Base-by-base conservation (phyloP, 345 rosid species). In the Brassica rapa region DNA sequence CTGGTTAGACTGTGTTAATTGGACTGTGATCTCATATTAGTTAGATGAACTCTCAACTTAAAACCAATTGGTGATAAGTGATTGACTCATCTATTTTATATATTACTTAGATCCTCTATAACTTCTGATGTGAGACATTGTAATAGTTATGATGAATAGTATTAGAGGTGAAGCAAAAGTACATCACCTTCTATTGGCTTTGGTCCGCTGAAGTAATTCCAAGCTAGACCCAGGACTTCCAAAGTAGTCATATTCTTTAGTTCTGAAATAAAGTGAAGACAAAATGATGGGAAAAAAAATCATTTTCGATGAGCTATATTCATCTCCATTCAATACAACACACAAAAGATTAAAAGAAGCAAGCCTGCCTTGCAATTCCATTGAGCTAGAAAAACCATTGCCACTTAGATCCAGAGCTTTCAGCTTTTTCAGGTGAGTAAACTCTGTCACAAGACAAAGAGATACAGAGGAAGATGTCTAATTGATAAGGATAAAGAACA, bases 381-480 rank as follows among this genome's bases (percentile, higher is more conserved):
- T 1, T 14, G 37, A 49, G 10, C 35, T 32, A 7, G 62, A 74
- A 14, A 49, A n/a, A 14, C 4, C 5, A 15, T 49, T 49, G 56
- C 14, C 56, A 14, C 19, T n/a, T 49, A 53, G 15, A 74, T 68
- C 71, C 5, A 80, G 43, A 37, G 59, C 67, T 60, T 53, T 51
- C 0, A 80, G 27, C 25, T 64, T 62, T 1, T 4, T 4, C 1
- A 73, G 2, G 8, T n/a, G 9, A 32, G 57, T 1, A 11, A 57
- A 59, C 3, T 37, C 73, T 57, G n/a, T 2, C 32, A 15, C 12
- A 25, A 1, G 23, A 49, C 19, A n/a, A 49, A 49, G 7, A 49
- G 7, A 49, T 6, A 53, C 29, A 53, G 15, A 57, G 5, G 14
- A 57, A 2, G 56, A 49, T 16, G 4, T 46, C 15, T 46, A 3